These are phyloP conservation scores for Chrysochromulina parva DNA, from an alignment of 78 protist genomes.

Conservation along the genomic window DNA sequence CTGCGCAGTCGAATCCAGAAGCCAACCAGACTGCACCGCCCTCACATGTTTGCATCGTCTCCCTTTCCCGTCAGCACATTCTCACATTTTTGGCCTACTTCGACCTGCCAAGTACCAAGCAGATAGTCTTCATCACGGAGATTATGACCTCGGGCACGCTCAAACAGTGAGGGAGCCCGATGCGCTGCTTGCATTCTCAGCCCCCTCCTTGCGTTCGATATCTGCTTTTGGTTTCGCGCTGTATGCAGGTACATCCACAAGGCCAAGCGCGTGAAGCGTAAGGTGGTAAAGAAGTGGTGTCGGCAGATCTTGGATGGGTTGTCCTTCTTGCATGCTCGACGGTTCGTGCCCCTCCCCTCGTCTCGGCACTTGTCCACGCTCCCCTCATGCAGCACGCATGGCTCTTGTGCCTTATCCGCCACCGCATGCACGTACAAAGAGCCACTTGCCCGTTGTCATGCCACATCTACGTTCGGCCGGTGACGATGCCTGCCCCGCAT, in stretches of 20 bases:
- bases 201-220: too few relatives aligned
- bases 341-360: too few relatives aligned
- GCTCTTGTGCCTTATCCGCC: conserved; percentile 45
- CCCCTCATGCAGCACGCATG: too few relatives aligned
- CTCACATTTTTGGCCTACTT: conserved; percentile 59
- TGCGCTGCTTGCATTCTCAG: neutral
- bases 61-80: too few relatives aligned
- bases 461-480: neutral
- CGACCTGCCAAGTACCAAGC: conserved; percentile 20
- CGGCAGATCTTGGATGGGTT: conserved; percentile 84
- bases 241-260: conserved; percentile 32
- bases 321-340: conserved; percentile 75
- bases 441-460: too few relatives aligned
- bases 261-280: conserved; percentile 28
- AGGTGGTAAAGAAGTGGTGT: conserved; percentile 48
- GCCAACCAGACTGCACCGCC: too few relatives aligned
- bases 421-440: neutral
- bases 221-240: neutral
- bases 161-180: conserved; percentile 54
- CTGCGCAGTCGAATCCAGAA: too few relatives aligned
- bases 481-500: neutral
- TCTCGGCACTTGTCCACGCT: too few relatives aligned
- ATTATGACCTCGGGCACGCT: conserved; percentile 89
- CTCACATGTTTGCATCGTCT: too few relatives aligned
- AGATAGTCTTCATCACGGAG: conserved; percentile 84